Evolutionary conservation across 768 basidiomycete genomes (phyloP), one percentile per base, ranked within the genome.

Genomic region (Rhodosporidiobolus odoratus): DNA sequence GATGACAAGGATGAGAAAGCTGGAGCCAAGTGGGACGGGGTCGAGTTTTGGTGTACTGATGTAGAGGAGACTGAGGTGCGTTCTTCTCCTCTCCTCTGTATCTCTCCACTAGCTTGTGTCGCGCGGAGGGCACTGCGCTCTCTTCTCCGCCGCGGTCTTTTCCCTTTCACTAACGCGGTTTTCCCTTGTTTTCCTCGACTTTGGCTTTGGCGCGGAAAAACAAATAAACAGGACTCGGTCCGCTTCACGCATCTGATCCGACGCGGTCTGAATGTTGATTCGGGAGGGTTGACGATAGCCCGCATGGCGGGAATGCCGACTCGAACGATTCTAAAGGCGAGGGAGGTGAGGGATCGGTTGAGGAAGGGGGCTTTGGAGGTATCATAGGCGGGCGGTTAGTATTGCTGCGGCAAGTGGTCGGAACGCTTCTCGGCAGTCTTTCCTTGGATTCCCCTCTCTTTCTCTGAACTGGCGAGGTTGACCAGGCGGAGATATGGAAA

Each of bases 261-360:
- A 56, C 88, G 89, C 8, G 94, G 94, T 0, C 86, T 97, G 62
- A 97, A 94, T 79, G 84, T 87, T 65, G 86, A 94, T 74, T 94
- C 92, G 61, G 94, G 96, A 77, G 94, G 90, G 1, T 80, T 96
- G 63, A 91, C 91, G 78, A 91, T 94, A 37, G 94, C 94, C 16
- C 85, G 88, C 56, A 80, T 95, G 19, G 93, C 92, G 25, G 91
- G 92, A 17, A 79, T 93, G 67, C 75, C 78, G 6, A 23, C 30
- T 6, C 63, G 66, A 1, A 69, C 69, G 53, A 50, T 70, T 16
- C 32, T 25, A 21, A 47, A 35, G 8, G 75, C 69, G 54, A n/a
- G 53, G n/a, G 54, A 66, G n/a, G 19, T 72, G 37, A 56, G 69
- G n/a, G 68, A 62, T 21, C 23, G 19, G 47, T 48, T 68, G 32